Base-by-base conservation (phyloP, 345 rosid genomes). In the Lumnitzera racemosa region DNA sequence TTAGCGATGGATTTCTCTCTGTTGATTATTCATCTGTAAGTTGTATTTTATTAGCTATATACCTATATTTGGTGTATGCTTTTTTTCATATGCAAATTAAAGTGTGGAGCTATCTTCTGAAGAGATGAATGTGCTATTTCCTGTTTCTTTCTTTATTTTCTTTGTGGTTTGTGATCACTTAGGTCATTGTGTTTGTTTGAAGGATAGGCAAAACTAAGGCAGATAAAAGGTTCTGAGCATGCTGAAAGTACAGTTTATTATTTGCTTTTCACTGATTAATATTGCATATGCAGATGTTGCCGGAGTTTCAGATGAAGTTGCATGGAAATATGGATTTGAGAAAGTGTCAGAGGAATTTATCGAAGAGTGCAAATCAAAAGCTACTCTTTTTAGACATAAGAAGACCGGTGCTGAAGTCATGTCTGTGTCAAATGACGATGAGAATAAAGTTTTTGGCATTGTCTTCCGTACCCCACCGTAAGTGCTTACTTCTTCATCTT, bases 391-490 rank as follows among this genome's bases (percentile, higher is more conserved):
- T 70, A 88, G 74, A 64, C 99, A 94, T 73, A 94, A 86, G 80
- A 90, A 86, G 75, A 88, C 97, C 2, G 97, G 97, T 24, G 82
- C 92, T 10, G 90, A 94, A 73, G 80, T 94, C 52, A 87, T 89
- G 91, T 90, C 97, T 46, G 95, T 94, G 55, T 84, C 96, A 8
- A 94, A 94, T 25, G 84, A 82, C 15, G 96, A 89, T 49, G 94
- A 89, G 84, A 89, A 89, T 72, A 89, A 89, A 77, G 96, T 86
- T 62, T 89, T 86, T 3, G 96, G 96, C 55, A 74, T 89, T 72
- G 87, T 89, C 62, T 69, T 89, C 53, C 89, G 99, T 51, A 94
- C 97, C 24, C 97, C 97, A 1, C 96, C 97, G 89, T 89, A 75
- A 80, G 96, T 79, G 15, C 51, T 23, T 15, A 5, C 10, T 36